Conservation (phyloP, 139 green algal genomes). For the Tetratostichococcus sp. region DNA sequence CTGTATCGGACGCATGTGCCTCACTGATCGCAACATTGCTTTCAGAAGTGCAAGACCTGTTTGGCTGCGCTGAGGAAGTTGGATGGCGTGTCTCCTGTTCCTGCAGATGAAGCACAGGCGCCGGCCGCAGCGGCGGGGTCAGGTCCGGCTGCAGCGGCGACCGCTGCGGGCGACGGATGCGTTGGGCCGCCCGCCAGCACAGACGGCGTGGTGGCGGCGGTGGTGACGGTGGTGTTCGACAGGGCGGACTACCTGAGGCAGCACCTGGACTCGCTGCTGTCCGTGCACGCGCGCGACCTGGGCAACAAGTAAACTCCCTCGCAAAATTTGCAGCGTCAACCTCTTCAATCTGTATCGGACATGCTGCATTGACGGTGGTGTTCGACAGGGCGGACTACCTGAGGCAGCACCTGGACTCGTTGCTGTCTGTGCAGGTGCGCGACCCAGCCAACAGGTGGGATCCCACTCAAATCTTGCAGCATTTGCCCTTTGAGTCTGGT, state of each 20-base stretch:
- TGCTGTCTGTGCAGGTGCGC: too few species aligned
- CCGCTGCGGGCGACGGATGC: neutral
- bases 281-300: constrained; percentile 8
- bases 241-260: constrained; percentile 31
- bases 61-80: too few species aligned
- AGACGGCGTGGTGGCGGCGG: constrained; percentile 20
- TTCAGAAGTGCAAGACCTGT: too few species aligned
- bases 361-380: constrained; percentile 32
- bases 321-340: too few species aligned
- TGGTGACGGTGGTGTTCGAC: constrained; percentile 40
- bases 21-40: too few species aligned
- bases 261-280: constrained; percentile 27
- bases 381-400: constrained; percentile 35
- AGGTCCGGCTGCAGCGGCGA: too few species aligned
- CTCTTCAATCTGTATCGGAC: too few species aligned
- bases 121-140: neutral
- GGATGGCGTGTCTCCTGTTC: too few species aligned
- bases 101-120: too few species aligned
- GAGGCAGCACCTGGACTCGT: constrained; percentile 6
- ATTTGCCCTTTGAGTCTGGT: too few species aligned
- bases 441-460: constrained; percentile 27
- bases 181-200: neutral
- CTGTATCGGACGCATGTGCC: too few species aligned
- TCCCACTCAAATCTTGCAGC: too few species aligned
- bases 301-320: constrained; percentile 27